phyloP scores from a whole-genome alignment of 2,329 filamentous ascomycete genomes.

The Alternaria panax region DNA sequence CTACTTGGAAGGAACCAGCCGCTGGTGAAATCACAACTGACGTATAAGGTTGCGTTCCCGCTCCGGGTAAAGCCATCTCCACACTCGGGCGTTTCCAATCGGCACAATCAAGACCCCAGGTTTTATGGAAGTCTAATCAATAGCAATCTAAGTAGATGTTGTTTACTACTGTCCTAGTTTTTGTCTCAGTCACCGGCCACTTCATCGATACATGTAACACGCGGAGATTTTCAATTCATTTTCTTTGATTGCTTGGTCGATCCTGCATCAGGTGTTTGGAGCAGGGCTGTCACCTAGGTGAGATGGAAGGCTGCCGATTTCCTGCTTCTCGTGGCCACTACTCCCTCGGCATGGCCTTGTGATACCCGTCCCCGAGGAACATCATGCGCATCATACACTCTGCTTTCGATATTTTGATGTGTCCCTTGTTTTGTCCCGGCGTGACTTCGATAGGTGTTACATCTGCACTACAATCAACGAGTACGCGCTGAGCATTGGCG shows the following conservation, averaged over 20 bases:
- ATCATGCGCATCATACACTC: conserved; percentile 22
- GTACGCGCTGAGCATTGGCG: conserved; percentile 25
- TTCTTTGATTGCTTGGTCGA: conserved; percentile 32
- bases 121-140: conserved; percentile 38
- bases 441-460: conserved; percentile 25
- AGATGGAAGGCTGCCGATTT: conserved; percentile 25
- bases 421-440: conserved; percentile 31
- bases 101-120: conserved; percentile 26
- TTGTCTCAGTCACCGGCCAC: conserved; percentile 29
- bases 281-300: conserved; percentile 23
- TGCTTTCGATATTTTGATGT: conserved; percentile 19
- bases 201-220: conserved; percentile 22
- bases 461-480: conserved; percentile 27
- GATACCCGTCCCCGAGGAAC: conserved; percentile 6
- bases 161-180: conserved; percentile 30
- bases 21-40: conserved; percentile 21
- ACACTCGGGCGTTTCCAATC: conserved; percentile 34
- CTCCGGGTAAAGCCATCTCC: conserved; percentile 32
- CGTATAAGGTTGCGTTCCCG: conserved; percentile 31
- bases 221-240: conserved; percentile 35
- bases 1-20: conserved; percentile 20
- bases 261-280: conserved; percentile 21
- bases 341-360: conserved; percentile 15
- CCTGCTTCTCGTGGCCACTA: conserved; percentile 20
- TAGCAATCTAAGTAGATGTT: conserved; percentile 41